phyloP scores from a whole-genome alignment of 805 yeast species.

The Yarrowia sp. region DNA sequence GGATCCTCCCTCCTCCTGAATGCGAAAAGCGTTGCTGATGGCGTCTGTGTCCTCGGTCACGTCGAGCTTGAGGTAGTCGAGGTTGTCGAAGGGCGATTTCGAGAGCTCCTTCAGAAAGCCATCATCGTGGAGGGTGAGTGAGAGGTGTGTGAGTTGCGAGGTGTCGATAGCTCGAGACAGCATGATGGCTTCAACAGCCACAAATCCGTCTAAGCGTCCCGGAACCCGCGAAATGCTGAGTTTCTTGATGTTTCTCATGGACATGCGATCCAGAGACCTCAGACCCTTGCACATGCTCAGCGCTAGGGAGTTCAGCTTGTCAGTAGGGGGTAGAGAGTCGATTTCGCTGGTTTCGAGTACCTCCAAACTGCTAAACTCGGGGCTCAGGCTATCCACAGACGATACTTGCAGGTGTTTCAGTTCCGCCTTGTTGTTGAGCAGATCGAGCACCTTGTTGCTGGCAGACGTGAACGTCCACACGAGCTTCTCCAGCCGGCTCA shows the following conservation, averaged over 20 bases:
- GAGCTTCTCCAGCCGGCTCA: slow-evolving; percentile 32
- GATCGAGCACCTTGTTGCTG: neutral
- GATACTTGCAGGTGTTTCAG: neutral
- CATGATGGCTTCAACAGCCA: slow-evolving; percentile 36
- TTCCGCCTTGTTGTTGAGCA: neutral
- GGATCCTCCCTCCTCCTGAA: neutral
- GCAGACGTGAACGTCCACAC: slow-evolving; percentile 34
- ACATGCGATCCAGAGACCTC: neutral
- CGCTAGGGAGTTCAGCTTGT: neutral
- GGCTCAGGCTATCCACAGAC: neutral
- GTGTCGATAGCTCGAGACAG: slow-evolving; percentile 28
- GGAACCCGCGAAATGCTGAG: slow-evolving; percentile 2
- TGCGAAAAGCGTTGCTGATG: neutral
- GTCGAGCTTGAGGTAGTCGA: neutral
- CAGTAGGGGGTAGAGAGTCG: neutral
- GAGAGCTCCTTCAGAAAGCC: slow-evolving; percentile 6
- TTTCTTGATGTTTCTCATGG: neutral
- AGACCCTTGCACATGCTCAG: slow-evolving; percentile 9
- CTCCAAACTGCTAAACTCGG: neutral
- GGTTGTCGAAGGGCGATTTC: neutral
- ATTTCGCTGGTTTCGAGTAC: slow-evolving; percentile 7
- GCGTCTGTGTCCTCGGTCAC: slow-evolving; percentile 5
- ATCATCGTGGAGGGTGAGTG: neutral
- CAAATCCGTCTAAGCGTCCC: slow-evolving; percentile 33
- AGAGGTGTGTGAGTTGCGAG: neutral